Percentiles rank a stretch among this genome's conserved stretches.
These are phyloP conservation scores for Quercus aquifolioides DNA, from an alignment of 306 rosid genomes.

Conservation along the genomic window DNA sequence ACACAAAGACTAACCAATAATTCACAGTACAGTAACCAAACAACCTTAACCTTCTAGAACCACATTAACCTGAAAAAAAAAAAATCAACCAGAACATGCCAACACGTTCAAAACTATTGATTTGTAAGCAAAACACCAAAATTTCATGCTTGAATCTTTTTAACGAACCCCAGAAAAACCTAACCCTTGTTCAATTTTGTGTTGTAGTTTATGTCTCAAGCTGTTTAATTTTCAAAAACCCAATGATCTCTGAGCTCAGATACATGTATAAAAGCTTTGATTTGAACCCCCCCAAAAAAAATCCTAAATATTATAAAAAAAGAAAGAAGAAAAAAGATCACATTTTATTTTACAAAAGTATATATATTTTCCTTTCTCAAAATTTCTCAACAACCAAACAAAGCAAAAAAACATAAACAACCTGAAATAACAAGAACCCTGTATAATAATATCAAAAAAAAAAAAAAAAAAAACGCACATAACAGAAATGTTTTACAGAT, in stretches of 20 bases:
- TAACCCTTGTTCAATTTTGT: too few relatives aligned
- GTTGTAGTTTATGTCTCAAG: not conserved
- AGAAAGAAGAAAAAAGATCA: not conserved
- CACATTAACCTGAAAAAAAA: conserved; percentile 25
- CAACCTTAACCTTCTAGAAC: not conserved
- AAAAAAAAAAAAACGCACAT: not conserved
- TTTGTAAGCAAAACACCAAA: not conserved
- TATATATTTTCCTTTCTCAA: not conserved
- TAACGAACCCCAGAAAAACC: too few relatives aligned
- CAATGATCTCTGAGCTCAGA: not conserved
- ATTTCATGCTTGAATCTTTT: not conserved
- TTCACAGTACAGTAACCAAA: conserved; percentile 5
- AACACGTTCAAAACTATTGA: not conserved
- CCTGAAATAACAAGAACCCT: not conserved
- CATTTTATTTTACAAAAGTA: not conserved
- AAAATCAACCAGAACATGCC: conserved; percentile 3
- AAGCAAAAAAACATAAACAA: not conserved
- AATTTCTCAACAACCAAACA: conserved; percentile 2
- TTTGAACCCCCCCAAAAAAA: not conserved
- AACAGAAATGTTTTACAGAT: not conserved
- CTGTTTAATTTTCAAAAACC: not conserved
- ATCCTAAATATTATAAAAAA: not conserved
- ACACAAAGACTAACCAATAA: conserved; percentile 5
- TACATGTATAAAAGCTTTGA: not conserved
- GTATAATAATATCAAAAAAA: not conserved